phyloP scores from a whole-genome alignment of 2,329 filamentous ascomycete species.

The Trichoderma lentiforme region DNA sequence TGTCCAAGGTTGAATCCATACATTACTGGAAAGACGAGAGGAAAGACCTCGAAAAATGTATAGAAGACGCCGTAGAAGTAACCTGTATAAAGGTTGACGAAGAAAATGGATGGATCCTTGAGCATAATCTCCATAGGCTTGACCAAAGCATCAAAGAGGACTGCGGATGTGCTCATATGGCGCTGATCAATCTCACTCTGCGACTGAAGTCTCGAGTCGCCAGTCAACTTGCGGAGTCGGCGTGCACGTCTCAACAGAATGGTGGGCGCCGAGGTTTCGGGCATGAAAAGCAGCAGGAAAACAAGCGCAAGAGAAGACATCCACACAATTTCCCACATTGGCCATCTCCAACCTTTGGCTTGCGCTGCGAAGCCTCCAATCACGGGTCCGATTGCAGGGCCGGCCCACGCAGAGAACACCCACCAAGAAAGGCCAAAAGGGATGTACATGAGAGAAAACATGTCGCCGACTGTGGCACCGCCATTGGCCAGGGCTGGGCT shows the following conservation, averaged over 20 bases:
- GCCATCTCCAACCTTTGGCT: conserved; percentile 54
- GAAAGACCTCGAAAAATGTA: conserved; percentile 58
- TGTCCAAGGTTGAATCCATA: conserved; percentile 52
- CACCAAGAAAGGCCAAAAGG: conserved; percentile 58
- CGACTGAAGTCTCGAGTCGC: conserved; percentile 21
- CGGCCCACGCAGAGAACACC: conserved; percentile 56
- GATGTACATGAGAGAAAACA: conserved; percentile 53
- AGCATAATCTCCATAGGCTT: conserved; percentile 33
- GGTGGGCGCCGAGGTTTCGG: conserved; percentile 53
- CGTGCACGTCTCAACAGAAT: conserved; percentile 54
- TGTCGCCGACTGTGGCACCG: conserved; percentile 48
- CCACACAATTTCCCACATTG: conserved; percentile 57
- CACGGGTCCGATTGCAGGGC: conserved; percentile 39
- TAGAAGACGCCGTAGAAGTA: conserved; percentile 55
- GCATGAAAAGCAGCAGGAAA: conserved; percentile 52
- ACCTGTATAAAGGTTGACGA: conserved; percentile 38
- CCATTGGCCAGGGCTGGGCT: conserved; percentile 60
- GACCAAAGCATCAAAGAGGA: conserved; percentile 25
- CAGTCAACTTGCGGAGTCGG: conserved; percentile 42
- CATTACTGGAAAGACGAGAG: conserved; percentile 47
- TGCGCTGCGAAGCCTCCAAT: conserved; percentile 43
- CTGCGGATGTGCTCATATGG: conserved; percentile 21
- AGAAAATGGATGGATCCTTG: conserved; percentile 34
- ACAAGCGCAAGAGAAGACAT: conserved; percentile 50
- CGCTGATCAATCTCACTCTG: conserved; percentile 26